Evolutionary conservation across 129 eudicot species (phyloP).

Genomic region (Lonicera japonica): DNA sequence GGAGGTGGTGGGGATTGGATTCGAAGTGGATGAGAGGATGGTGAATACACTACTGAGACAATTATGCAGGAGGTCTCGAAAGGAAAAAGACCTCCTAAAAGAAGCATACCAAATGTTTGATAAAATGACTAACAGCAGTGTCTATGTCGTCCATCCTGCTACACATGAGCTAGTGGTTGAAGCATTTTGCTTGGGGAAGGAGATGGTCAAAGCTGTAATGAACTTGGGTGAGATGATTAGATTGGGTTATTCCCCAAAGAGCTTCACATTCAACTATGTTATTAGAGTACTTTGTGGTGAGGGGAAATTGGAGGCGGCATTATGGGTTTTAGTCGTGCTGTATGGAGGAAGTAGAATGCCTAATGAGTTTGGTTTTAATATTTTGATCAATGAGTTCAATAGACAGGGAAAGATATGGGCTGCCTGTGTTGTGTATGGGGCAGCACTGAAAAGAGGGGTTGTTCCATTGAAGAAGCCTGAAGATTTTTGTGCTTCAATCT

Average conservation of each 20-base stretch:
- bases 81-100: conserved; percentile 34
- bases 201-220: conserved; percentile 37
- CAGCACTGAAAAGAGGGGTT: conserved; percentile 58
- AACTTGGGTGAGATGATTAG: conserved; percentile 42
- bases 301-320: conserved; percentile 41
- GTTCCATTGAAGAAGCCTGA: conserved; percentile 33
- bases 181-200: conserved; percentile 45
- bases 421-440: conserved; percentile 44
- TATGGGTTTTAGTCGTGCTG: conserved; percentile 35
- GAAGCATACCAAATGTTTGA: conserved; percentile 47
- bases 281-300: conserved; percentile 45
- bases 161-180: conserved; percentile 49
- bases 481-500: neutral
- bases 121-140: conserved; percentile 48
- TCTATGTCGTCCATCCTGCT: conserved; percentile 26
- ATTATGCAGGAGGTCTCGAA: conserved; percentile 54
- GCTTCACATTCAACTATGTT: conserved; percentile 34
- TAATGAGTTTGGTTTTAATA: conserved; percentile 28
- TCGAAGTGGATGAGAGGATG: conserved; percentile 61
- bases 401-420: conserved; percentile 30
- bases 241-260: conserved; percentile 36
- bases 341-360: conserved; percentile 31
- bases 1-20: conserved; percentile 52
- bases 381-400: conserved; percentile 55
- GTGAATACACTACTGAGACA: conserved; percentile 61